Evolutionary conservation across 2,329 filamentous ascomycete genomes (phyloP).

Genomic region (Aspergillus fumigatus): DNA sequence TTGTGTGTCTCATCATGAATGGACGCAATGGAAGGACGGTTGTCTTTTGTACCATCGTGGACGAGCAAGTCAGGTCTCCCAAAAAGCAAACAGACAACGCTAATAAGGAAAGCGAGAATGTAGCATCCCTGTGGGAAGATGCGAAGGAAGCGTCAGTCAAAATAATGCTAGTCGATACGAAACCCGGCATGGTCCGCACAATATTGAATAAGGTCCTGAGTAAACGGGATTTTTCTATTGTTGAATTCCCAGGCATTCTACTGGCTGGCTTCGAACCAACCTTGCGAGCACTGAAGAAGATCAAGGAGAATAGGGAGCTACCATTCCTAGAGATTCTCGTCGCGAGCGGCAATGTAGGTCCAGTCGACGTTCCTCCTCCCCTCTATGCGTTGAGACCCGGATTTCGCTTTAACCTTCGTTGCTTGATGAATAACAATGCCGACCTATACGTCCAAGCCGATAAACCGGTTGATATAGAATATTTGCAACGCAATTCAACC

Average conservation of each 20-base stretch:
- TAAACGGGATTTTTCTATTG: conserved; percentile 7
- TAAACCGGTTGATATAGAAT: conserved; percentile 7
- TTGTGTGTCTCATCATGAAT: conserved; percentile 23
- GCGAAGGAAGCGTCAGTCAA: not conserved
- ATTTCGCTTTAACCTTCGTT: conserved; percentile 43
- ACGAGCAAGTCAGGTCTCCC: conserved; percentile 4
- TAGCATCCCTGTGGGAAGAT: not conserved
- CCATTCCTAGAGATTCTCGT: conserved; percentile 46
- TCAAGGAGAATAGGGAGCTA: conserved; percentile 41
- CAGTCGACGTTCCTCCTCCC: conserved; percentile 40
- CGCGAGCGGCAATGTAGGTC: conserved; percentile 10
- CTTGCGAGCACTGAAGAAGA: conserved; percentile 51
- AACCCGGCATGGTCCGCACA: not conserved
- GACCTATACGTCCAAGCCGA: conserved; percentile 7
- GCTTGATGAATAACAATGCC: conserved; percentile 13
- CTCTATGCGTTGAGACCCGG: conserved; percentile 46
- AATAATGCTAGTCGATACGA: not conserved
- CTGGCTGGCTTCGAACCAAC: conserved; percentile 55
- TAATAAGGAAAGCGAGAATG: not conserved
- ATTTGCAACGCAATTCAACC: conserved; percentile 6
- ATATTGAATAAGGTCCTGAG: not conserved
- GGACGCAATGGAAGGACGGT: conserved; percentile 11
- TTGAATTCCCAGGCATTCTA: conserved; percentile 59
- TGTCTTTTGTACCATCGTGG: conserved; percentile 23
- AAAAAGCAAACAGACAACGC: conserved; percentile 9